Evolutionary conservation across 352 stramenopile genomes (phyloP).

Genomic region (Phytopythium chamaehyphon): DNA sequence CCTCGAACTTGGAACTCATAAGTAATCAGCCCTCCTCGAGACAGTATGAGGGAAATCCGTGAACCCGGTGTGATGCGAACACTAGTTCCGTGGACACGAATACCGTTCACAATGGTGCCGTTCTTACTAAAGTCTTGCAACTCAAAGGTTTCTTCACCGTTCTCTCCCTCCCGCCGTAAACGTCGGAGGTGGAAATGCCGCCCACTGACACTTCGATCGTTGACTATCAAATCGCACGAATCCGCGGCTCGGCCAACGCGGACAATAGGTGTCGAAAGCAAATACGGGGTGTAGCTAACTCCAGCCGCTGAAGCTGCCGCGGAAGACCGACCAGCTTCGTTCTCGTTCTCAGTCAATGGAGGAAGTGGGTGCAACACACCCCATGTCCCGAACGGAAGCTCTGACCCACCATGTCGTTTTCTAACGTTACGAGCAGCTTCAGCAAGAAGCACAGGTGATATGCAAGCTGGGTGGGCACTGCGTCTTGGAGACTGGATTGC

Average conservation of each 20-base stretch:
- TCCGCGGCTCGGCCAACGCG: conserved; percentile 74
- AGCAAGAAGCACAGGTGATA: background rate
- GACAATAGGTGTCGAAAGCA: conserved; percentile 65
- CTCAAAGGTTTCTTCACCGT: conserved; percentile 62
- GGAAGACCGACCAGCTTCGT: conserved; percentile 12
- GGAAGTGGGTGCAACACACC: conserved; percentile 66
- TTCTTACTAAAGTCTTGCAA: conserved; percentile 90
- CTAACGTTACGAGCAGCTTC: background rate
- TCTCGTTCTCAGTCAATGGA: conserved; percentile 66
- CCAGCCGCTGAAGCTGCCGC: conserved; percentile 9
- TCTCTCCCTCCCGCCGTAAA: conserved; percentile 47
- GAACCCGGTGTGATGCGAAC: conserved; percentile 64
- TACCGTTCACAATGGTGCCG: conserved; percentile 86
- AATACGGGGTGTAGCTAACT: conserved; percentile 57
- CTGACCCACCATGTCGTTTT: conserved; percentile 11
- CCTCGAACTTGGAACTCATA: conserved; percentile 82
- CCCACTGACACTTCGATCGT: conserved; percentile 83
- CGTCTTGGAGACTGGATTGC: conserved; percentile 75
- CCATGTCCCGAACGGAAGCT: conserved; percentile 66
- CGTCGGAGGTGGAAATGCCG: conserved; percentile 81
- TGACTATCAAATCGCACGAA: conserved; percentile 86
- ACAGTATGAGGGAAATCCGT: conserved; percentile 84
- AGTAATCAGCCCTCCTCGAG: conserved; percentile 73
- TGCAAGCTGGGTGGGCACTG: conserved; percentile 4
- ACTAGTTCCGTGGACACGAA: conserved; percentile 76